These are phyloP conservation scores for Penicillium herquei DNA, from an alignment of 495 filamentous ascomycete species.

Conservation along the genomic window DNA sequence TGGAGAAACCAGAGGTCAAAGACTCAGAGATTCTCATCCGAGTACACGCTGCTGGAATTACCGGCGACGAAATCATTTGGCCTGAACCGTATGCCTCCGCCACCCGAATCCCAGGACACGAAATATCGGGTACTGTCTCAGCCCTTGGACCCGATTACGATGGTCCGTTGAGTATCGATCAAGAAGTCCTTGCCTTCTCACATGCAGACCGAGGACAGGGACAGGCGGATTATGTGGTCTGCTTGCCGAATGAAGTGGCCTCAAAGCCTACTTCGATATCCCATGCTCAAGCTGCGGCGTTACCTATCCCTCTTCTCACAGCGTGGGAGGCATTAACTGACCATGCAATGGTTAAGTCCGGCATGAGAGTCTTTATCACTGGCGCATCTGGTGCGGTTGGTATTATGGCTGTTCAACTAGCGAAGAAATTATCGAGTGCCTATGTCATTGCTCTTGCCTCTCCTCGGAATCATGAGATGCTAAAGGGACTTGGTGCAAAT, in stretches of 20 bases:
- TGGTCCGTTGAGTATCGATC: slow-evolving; percentile 1
- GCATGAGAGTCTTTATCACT: slow-evolving; percentile 5
- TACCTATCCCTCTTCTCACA: slow-evolving; percentile 9
- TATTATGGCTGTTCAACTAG: slow-evolving; percentile 8
- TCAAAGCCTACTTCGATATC: slow-evolving; percentile 5
- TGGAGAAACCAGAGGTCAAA: slow-evolving; percentile 1
- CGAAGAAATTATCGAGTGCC: not conserved
- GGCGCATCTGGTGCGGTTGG: slow-evolving; percentile 9
- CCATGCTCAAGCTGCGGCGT: slow-evolving; percentile 4
- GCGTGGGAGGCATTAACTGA: slow-evolving; percentile 7
- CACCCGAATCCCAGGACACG: slow-evolving; percentile 12
- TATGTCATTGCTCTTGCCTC: slow-evolving; percentile 7
- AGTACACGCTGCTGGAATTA: slow-evolving; percentile 10
- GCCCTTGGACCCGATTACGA: slow-evolving; percentile 4
- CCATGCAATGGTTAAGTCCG: slow-evolving; percentile 1
- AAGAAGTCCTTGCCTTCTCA: slow-evolving; percentile 5
- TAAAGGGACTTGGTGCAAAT: not conserved
- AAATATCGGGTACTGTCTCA: slow-evolving; percentile 6
- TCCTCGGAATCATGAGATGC: slow-evolving; percentile 2
- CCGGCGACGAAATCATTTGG: slow-evolving; percentile 10
- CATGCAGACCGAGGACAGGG: slow-evolving; percentile 4
- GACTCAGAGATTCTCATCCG: slow-evolving; percentile 4
- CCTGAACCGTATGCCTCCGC: slow-evolving; percentile 1
- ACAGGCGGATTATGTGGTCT: slow-evolving; percentile 8
- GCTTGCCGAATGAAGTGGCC: slow-evolving; percentile 3